phyloP scores from a whole-genome alignment of 805 yeast species.

The Suhomyces canberraensis region DNA sequence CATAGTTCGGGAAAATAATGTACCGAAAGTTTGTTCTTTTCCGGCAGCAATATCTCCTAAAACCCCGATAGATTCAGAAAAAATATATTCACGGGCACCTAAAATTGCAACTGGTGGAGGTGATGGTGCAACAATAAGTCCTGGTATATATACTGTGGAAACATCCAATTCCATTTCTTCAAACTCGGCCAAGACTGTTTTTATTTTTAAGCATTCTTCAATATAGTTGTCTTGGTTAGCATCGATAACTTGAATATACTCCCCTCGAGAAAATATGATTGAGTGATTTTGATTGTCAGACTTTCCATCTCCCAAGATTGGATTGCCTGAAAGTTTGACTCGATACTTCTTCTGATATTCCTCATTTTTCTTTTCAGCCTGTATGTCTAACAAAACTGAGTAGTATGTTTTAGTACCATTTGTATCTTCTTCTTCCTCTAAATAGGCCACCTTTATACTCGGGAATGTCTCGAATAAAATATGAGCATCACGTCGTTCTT shows the following conservation, averaged over 20 bases:
- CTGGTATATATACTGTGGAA: conserved; percentile 56
- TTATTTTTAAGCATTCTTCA: conserved; percentile 89
- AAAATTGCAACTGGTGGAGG: conserved; percentile 76
- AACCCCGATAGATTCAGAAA: conserved; percentile 88
- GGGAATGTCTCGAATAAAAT: conserved; percentile 73
- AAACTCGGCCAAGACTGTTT: conserved; percentile 85
- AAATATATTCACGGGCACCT: conserved; percentile 93
- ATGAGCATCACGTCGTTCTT: conserved; percentile 67
- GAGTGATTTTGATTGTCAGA: conserved; percentile 93
- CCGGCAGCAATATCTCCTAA: conserved; percentile 97
- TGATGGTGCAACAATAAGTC: conserved; percentile 33
- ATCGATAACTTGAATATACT: conserved; percentile 90
- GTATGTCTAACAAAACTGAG: conserved; percentile 53
- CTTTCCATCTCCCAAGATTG: conserved; percentile 94
- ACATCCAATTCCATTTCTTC: conserved; percentile 63
- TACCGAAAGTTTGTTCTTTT: conserved; percentile 95
- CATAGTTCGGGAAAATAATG: conserved; percentile 87
- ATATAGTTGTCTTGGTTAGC: conserved; percentile 95
- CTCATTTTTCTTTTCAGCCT: conserved; percentile 52
- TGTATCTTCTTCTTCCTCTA: conserved; percentile 45
- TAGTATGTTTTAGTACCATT: conserved; percentile 47
- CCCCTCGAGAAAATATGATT: conserved; percentile 85
- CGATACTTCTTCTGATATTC: conserved; percentile 42
- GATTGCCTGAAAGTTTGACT: conserved; percentile 85
- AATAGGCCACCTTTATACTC: conserved; percentile 51